Evolutionary conservation across 129 eudicot species (phyloP).

Genomic region (Centaurea solstitialis): DNA sequence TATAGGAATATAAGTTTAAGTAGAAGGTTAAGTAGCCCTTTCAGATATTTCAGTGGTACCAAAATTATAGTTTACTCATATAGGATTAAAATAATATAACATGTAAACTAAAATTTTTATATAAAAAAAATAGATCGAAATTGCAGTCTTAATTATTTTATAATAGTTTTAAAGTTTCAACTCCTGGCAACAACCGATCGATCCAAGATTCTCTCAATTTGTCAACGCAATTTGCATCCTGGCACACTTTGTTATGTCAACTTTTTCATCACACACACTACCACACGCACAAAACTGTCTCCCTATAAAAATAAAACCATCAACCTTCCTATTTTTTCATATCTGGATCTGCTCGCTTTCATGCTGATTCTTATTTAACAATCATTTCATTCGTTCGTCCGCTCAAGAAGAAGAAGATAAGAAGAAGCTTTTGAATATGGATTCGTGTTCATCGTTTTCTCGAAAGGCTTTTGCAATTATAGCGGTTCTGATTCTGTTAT

Average conservation of each 20-base stretch:
- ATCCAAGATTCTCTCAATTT: slow-evolving; percentile 39
- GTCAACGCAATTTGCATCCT: slow-evolving; percentile 35
- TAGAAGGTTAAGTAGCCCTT: no score
- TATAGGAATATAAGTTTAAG: no score
- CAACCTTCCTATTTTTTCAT: background rate
- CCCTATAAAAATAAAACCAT: slow-evolving; percentile 1
- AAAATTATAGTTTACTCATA: no score
- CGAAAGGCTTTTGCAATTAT: slow-evolving; percentile 17
- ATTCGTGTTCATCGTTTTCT: slow-evolving; percentile 11
- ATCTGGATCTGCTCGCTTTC: slow-evolving; percentile 11
- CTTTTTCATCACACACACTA: slow-evolving; percentile 11
- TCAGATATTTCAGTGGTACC: background rate
- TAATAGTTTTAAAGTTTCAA: background rate
- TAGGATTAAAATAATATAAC: background rate
- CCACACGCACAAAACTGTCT: background rate
- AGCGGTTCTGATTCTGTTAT: slow-evolving; percentile 31
- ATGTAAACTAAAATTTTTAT: no score
- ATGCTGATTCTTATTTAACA: background rate
- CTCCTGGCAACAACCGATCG: slow-evolving; percentile 15
- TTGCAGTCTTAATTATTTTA: slow-evolving; percentile 12
- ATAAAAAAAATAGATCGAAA: background rate
- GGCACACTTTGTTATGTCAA: background rate
- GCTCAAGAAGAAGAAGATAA: background rate
- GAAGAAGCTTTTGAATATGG: background rate
- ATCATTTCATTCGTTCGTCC: background rate